These are phyloP conservation scores for Mycena latifolia DNA, from an alignment of 768 basidiomycete species.

Conservation along the genomic window DNA sequence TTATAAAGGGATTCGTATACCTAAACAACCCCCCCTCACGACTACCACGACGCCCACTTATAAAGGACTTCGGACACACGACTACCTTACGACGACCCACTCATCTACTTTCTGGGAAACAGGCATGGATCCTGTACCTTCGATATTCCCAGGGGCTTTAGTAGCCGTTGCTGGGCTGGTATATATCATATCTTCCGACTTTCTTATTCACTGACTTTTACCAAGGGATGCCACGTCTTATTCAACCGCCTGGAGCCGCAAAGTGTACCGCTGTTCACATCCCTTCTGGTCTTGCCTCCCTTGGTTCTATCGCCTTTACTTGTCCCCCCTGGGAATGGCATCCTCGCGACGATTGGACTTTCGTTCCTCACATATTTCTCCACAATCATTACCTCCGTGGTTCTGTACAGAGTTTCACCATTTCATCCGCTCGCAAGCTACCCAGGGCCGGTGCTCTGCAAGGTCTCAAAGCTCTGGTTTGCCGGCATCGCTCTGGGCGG, in stretches of 20 bases:
- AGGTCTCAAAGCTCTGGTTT: slow-evolving; percentile 46
- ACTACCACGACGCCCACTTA: slow-evolving; percentile 1
- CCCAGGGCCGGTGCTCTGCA: slow-evolving; percentile 47
- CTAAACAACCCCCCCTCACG: not conserved
- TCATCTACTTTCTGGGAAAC: not conserved
- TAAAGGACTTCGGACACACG: not conserved
- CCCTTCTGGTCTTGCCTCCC: slow-evolving; percentile 23
- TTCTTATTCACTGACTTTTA: not conserved
- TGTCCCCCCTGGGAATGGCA: not conserved
- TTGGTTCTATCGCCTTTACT: slow-evolving; percentile 11
- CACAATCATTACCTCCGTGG: slow-evolving; percentile 16
- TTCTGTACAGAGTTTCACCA: slow-evolving; percentile 48
- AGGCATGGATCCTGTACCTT: not conserved
- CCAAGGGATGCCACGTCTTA: slow-evolving; percentile 21
- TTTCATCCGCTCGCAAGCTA: slow-evolving; percentile 50
- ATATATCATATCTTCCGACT: slow-evolving; percentile 1
- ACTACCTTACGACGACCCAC: not conserved
- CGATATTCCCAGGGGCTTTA: not conserved
- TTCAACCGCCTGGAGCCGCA: slow-evolving; percentile 25
- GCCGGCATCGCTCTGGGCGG: slow-evolving; percentile 36
- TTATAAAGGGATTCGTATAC: not conserved
- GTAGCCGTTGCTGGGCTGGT: slow-evolving; percentile 15
- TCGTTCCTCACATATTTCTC: slow-evolving; percentile 3
- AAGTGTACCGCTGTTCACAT: slow-evolving; percentile 5
- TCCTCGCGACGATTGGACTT: not conserved